Evolutionary conservation across 2,329 filamentous ascomycete species (phyloP).

Genomic region (Monosporascus sp.): DNA sequence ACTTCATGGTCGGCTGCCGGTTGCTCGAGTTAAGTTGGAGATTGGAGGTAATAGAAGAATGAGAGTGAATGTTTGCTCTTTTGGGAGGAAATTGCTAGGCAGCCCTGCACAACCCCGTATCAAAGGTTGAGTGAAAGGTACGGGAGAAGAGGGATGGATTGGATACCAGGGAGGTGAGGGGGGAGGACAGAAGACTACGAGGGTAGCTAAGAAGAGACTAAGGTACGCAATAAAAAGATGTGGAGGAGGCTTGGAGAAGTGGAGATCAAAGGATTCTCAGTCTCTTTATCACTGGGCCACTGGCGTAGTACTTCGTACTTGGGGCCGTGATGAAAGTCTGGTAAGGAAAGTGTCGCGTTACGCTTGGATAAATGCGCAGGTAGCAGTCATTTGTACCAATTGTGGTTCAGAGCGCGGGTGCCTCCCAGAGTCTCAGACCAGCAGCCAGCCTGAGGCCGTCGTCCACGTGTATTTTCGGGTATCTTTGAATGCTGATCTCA

Average conservation of each 20-base stretch:
- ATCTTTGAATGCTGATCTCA: not conserved
- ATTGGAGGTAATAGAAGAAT: not conserved
- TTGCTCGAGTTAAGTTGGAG: not conserved
- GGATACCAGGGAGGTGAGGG: not conserved
- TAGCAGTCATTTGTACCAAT: too few relatives aligned
- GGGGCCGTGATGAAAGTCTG: too few relatives aligned
- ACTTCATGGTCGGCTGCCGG: slow-evolving; percentile 20
- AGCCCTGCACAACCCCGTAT: not conserved
- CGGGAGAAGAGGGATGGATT: not conserved
- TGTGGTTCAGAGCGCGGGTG: too few relatives aligned
- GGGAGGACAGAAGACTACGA: not conserved
- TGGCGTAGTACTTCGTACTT: too few relatives aligned
- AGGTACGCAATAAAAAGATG: not conserved
- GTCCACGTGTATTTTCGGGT: too few relatives aligned
- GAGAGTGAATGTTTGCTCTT: not conserved
- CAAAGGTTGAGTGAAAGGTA: not conserved
- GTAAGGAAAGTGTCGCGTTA: too few relatives aligned
- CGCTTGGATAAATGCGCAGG: too few relatives aligned
- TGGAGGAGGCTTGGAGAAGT: not conserved
- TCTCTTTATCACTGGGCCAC: too few relatives aligned
- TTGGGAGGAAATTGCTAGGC: not conserved
- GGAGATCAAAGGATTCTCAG: too few relatives aligned
- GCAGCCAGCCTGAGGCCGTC: too few relatives aligned
- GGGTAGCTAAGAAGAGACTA: not conserved
- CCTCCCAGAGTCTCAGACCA: too few relatives aligned